phyloP scores from a whole-genome alignment of 495 filamentous ascomycete species.

The Cercophora newfieldiana region DNA sequence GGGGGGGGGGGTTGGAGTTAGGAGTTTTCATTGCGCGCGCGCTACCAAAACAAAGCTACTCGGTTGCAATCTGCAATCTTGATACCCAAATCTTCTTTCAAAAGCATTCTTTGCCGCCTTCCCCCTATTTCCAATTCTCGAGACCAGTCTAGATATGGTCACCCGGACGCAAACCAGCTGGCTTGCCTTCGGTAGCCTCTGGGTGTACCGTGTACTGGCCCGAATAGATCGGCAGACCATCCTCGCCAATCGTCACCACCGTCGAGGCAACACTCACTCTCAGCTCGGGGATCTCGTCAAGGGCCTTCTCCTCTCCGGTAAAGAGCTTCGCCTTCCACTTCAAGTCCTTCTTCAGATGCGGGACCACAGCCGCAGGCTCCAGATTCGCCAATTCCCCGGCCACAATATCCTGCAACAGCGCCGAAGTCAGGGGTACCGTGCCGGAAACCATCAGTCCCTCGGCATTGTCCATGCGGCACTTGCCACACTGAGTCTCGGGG shows the following conservation, averaged over 20 bases:
- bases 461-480: constrained; percentile 34
- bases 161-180: constrained; percentile 70
- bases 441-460: constrained; percentile 38
- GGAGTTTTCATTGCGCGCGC: neutral
- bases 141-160: constrained; percentile 68
- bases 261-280: constrained; percentile 41
- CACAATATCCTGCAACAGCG: constrained; percentile 40
- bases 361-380: constrained; percentile 36
- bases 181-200: constrained; percentile 40
- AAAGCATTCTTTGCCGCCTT: neutral
- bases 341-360: constrained; percentile 36
- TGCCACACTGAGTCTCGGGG: constrained; percentile 34
- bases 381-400: constrained; percentile 31
- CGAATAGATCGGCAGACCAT: constrained; percentile 36
- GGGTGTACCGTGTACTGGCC: constrained; percentile 36
- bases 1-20: constrained; percentile 5
- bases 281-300: constrained; percentile 35
- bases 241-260: constrained; percentile 33
- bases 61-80: constrained; percentile 4
- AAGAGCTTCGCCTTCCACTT: constrained; percentile 39
- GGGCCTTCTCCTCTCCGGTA: constrained; percentile 33
- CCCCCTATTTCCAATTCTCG: neutral
- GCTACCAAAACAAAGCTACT: constrained; percentile 1
- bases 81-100: constrained; percentile 26
- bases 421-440: constrained; percentile 43